Conservation (phyloP, 345 rosid genomes). For the Diplotaxis tenuifolia region DNA sequence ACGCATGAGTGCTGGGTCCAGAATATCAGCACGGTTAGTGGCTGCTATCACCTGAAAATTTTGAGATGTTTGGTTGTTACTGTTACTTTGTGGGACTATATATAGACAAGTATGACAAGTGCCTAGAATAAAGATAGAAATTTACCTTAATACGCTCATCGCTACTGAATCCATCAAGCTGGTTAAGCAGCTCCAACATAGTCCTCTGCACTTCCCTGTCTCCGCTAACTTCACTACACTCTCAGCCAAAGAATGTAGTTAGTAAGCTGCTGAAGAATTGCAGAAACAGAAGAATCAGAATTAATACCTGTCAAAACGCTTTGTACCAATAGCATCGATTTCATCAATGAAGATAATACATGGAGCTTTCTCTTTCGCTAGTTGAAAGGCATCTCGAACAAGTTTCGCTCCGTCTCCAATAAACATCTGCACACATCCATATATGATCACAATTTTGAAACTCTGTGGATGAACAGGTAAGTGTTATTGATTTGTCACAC, state of each 20-base stretch:
- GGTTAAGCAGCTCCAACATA: slow-evolving; percentile 96
- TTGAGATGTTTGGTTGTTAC: not conserved
- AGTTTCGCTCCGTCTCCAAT: slow-evolving; percentile 99
- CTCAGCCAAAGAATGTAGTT: slow-evolving; percentile 19
- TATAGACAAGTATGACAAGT: not conserved
- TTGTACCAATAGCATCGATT: slow-evolving; percentile 97
- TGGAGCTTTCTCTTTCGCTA: slow-evolving; percentile 98
- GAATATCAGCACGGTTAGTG: slow-evolving; percentile 95
- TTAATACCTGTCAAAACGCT: slow-evolving; percentile 96
- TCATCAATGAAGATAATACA: slow-evolving; percentile 99
- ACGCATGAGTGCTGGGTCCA: slow-evolving; percentile 99
- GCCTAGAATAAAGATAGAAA: slow-evolving; percentile 11
- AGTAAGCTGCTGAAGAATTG: not conserved
- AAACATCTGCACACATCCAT: slow-evolving; percentile 67
- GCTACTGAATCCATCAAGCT: slow-evolving; percentile 98
- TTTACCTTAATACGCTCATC: slow-evolving; percentile 93
- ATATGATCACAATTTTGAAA: not conserved
- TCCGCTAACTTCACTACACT: slow-evolving; percentile 98
- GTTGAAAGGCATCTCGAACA: slow-evolving; percentile 99
- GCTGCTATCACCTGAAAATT: slow-evolving; percentile 86
- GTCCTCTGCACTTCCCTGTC: slow-evolving; percentile 99
- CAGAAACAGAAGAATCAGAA: not conserved
- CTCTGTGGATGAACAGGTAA: not conserved
- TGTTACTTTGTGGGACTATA: not conserved
- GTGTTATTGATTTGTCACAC: slow-evolving; percentile 1